A percentile compares a stretch with the other conserved stretches of the same genome.
Conservation (phyloP, 257 asterid species). For the Solanum sitiens region DNA sequence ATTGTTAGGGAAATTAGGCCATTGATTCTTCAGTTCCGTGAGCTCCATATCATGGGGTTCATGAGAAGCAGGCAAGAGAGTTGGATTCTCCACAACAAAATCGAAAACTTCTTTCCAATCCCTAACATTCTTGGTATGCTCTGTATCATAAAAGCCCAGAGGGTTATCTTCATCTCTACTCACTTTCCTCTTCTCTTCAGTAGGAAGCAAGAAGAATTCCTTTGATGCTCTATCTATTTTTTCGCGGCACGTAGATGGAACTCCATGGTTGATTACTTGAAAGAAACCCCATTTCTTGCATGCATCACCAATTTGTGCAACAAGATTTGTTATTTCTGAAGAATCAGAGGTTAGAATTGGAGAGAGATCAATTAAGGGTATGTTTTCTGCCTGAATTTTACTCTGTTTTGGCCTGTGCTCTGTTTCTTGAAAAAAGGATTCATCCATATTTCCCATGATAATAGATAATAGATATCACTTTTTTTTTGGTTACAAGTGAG, state of each 20-base stretch:
- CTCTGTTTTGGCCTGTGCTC: slow-evolving; percentile 55
- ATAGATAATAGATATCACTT: no score
- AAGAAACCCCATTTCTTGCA: slow-evolving; percentile 66
- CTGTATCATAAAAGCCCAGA: slow-evolving; percentile 49
- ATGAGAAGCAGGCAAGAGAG: slow-evolving; percentile 31
- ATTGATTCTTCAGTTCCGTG: slow-evolving; percentile 22
- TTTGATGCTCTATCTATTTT: slow-evolving; percentile 36
- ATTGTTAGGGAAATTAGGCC: slow-evolving; percentile 19
- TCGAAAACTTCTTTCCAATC: slow-evolving; percentile 80
- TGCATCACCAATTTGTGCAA: slow-evolving; percentile 44
- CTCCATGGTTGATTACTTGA: slow-evolving; percentile 79
- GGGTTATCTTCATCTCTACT: slow-evolving; percentile 29
- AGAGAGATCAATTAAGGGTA: slow-evolving; percentile 60
- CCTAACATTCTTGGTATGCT: slow-evolving; percentile 55
- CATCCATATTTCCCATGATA: slow-evolving; percentile 45
- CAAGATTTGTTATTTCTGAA: slow-evolving; percentile 6
- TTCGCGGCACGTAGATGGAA: slow-evolving; percentile 24
- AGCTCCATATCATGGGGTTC: slow-evolving; percentile 33
- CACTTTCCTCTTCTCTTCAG: slow-evolving; percentile 51
- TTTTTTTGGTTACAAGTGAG: not conserved
- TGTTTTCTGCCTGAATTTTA: slow-evolving; percentile 30
- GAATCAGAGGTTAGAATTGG: not conserved
- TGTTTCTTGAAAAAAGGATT: slow-evolving; percentile 40
- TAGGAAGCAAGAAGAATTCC: slow-evolving; percentile 32
- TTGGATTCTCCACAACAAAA: slow-evolving; percentile 33